These are phyloP conservation scores for Magnaporthiopsis rhizophila DNA, from an alignment of 2,329 filamentous ascomycete genomes.

Conservation along the genomic window DNA sequence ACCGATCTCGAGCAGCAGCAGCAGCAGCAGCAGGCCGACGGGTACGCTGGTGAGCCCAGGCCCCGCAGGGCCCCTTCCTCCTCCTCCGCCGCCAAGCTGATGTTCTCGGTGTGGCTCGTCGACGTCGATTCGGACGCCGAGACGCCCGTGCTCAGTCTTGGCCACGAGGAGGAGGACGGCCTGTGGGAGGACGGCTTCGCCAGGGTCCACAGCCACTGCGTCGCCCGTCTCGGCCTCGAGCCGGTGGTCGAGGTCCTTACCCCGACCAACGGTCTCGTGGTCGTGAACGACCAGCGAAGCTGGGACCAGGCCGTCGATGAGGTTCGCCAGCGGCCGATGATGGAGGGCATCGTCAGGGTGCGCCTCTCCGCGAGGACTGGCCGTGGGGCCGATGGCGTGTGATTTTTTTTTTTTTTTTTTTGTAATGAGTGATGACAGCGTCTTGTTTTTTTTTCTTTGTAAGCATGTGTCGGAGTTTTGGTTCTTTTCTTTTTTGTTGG, in stretches of 20 bases:
- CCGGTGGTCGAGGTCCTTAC: constrained; percentile 28
- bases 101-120: not conserved
- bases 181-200: not conserved
- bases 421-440: no score
- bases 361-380: not conserved
- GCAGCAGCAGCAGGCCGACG: no score
- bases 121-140: not conserved
- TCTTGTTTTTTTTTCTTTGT: not conserved
- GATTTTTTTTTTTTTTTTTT: not conserved
- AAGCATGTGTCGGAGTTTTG: no score
- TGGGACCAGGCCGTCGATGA: not conserved
- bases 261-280: constrained; percentile 33
- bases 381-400: not conserved
- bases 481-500: not conserved
- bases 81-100: not conserved
- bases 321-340: not conserved
- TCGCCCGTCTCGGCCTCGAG: not conserved
- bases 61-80: no score
- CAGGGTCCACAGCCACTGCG: not conserved
- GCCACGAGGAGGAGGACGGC: not conserved
- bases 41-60: no score
- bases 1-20: not conserved
- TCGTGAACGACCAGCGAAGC: constrained; percentile 16
- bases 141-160: not conserved
- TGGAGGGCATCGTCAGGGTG: not conserved